Conservation (phyloP, 2,329 filamentous ascomycete species). For the Colletotrichum gloeosporioides region DNA sequence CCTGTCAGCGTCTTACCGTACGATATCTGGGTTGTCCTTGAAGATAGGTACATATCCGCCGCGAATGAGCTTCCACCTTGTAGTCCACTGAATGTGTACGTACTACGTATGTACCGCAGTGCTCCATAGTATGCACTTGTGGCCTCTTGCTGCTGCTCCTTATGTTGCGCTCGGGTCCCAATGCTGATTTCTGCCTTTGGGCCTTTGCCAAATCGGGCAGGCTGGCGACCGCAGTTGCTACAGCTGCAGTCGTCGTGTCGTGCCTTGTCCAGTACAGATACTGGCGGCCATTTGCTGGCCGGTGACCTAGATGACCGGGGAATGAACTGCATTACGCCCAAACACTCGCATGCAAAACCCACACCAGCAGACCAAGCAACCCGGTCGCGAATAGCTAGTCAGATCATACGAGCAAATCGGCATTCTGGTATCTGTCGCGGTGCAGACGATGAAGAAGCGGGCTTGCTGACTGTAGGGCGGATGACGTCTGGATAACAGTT, state of each 20-base stretch:
- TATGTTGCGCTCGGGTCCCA: not conserved
- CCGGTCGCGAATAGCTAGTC: not conserved
- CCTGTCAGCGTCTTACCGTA: not conserved
- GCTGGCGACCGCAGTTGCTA: conserved; percentile 6
- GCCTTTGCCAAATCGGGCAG: conserved; percentile 1
- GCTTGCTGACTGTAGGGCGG: not conserved
- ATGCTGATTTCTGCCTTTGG: not conserved
- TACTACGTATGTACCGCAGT: not conserved
- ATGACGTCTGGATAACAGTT: not conserved
- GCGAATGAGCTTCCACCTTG: not conserved
- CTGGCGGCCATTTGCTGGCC: not conserved
- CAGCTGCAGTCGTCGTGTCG: conserved; percentile 4
- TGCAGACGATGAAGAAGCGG: not conserved
- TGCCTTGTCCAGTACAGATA: not conserved
- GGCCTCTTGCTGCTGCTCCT: not conserved
- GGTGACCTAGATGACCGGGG: not conserved
- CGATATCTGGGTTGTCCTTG: not conserved
- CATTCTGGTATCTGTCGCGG: not conserved
- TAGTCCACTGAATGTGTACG: not conserved
- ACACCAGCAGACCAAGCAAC: not conserved
- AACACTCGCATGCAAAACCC: not conserved
- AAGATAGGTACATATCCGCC: not conserved
- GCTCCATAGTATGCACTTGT: too few species aligned
- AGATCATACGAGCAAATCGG: not conserved
- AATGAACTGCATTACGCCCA: not conserved